A percentile compares a stretch with the other conserved stretches of the same genome.
These are phyloP conservation scores for Theobroma cacao DNA, from an alignment of 345 rosid genomes.

Conservation along the genomic window DNA sequence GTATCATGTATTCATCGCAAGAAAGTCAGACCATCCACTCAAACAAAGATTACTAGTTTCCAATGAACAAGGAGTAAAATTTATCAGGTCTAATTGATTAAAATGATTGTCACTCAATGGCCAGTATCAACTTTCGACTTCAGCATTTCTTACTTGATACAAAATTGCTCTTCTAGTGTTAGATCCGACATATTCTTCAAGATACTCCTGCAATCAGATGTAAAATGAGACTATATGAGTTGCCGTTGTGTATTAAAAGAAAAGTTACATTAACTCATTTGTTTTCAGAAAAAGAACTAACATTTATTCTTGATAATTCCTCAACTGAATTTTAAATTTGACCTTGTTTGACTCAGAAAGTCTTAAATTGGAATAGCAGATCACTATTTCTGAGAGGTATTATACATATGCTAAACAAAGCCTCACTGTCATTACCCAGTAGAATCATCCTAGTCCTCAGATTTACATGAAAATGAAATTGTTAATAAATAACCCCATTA, in stretches of 20 bases:
- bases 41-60: neutral
- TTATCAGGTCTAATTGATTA: conserved; percentile 1
- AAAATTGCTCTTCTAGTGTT: conserved; percentile 63
- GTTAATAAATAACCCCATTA: neutral
- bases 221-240: conserved; percentile 6
- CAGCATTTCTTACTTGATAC: conserved; percentile 55
- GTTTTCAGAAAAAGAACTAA: neutral
- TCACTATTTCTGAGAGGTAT: neutral
- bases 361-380: neutral
- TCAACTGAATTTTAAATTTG: neutral
- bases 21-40: neutral
- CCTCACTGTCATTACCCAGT: neutral
- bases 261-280: neutral
- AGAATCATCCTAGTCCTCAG: neutral
- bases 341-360: neutral
- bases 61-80: neutral
- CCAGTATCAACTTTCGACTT: neutral
- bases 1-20: neutral
- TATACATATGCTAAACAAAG: neutral
- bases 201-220: conserved; percentile 57
- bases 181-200: conserved; percentile 67
- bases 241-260: neutral
- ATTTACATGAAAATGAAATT: neutral
- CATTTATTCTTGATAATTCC: neutral
- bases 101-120: conserved; percentile 3